These are phyloP conservation scores for Candida hispaniensis DNA, from an alignment of 805 yeast species.

Conservation along the genomic window DNA sequence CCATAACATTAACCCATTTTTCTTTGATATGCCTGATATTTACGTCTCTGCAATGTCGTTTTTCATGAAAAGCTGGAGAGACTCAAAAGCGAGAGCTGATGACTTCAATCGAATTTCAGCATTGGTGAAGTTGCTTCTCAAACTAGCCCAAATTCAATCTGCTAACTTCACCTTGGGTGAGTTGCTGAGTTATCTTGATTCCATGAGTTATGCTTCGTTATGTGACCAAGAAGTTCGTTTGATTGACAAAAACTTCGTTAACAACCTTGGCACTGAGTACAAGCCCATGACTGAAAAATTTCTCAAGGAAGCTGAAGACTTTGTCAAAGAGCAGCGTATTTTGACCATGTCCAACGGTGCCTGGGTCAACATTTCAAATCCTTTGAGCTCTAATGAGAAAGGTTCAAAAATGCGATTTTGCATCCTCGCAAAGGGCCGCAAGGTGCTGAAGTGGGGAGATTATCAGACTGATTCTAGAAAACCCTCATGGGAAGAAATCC, in stretches of 20 bases:
- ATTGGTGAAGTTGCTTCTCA: conserved; percentile 33
- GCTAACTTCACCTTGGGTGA: conserved; percentile 32
- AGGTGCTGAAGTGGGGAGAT: conserved; percentile 49
- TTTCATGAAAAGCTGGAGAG: conserved; percentile 23
- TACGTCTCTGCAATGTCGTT: conserved; percentile 12
- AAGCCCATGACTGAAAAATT: conserved; percentile 39
- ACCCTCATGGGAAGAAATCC: conserved; percentile 40
- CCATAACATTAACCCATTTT: conserved; percentile 13
- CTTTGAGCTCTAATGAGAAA: conserved; percentile 4
- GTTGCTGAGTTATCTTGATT: conserved; percentile 35
- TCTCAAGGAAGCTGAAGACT: conserved; percentile 49
- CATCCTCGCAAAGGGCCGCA: conserved; percentile 59
- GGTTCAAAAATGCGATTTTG: conserved; percentile 33
- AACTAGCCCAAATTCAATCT: conserved; percentile 20
- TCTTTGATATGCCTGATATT: conserved; percentile 8
- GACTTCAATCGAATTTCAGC: conserved; percentile 44
- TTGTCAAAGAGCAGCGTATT: conserved; percentile 66
- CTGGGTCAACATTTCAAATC: conserved; percentile 51
- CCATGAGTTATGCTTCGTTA: conserved; percentile 38
- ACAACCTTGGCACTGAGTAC: conserved; percentile 12
- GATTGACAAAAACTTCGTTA: conserved; percentile 17
- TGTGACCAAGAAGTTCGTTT: conserved; percentile 44
- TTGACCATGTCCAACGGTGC: conserved; percentile 63
- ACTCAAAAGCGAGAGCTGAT: conserved; percentile 34
- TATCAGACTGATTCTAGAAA: conserved; percentile 37